Conservation (phyloP, 2,329 filamentous ascomycete genomes). For the Mycogone perniciosa region DNA sequence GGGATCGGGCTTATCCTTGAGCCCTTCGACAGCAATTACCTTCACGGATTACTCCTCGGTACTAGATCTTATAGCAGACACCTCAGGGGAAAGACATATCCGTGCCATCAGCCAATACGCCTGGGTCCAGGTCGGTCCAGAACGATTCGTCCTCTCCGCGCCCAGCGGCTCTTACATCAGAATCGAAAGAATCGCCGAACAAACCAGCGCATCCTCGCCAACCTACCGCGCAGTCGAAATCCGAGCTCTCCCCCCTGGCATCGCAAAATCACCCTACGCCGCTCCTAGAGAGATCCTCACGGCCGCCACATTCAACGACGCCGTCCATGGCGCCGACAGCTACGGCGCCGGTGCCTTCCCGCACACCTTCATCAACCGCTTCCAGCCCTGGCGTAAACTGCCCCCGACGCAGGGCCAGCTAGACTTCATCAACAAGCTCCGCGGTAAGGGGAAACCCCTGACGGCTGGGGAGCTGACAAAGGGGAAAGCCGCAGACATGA, state of each 20-base stretch:
- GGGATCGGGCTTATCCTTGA: constrained; percentile 8
- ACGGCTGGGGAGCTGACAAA: constrained; percentile 58
- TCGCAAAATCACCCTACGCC: constrained; percentile 55
- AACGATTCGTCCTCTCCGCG: constrained; percentile 65
- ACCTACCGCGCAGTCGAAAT: constrained; percentile 42
- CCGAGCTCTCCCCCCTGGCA: constrained; percentile 37
- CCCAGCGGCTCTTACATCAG: constrained; percentile 56
- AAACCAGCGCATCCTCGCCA: constrained; percentile 19
- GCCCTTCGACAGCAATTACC: constrained; percentile 45
- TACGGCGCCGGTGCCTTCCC: constrained; percentile 65
- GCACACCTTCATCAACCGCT: constrained; percentile 57
- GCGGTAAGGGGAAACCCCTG: constrained; percentile 47
- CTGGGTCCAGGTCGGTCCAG: constrained; percentile 74
- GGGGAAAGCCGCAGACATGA: constrained; percentile 81
- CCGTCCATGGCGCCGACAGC: constrained; percentile 79
- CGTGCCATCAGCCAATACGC: constrained; percentile 65
- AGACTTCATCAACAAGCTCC: constrained; percentile 61
- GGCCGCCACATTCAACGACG: constrained; percentile 61
- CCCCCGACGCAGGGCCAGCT: constrained; percentile 62
- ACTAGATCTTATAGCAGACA: constrained; percentile 83
- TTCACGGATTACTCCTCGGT: constrained; percentile 91
- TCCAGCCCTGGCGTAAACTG: constrained; percentile 61
- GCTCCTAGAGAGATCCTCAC: constrained; percentile 62
- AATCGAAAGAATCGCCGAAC: constrained; percentile 36
- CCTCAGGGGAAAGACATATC: constrained; percentile 71